Base-by-base conservation (phyloP, 1,284 basidiomycete genomes). In the Moesziomyces sp. region DNA sequence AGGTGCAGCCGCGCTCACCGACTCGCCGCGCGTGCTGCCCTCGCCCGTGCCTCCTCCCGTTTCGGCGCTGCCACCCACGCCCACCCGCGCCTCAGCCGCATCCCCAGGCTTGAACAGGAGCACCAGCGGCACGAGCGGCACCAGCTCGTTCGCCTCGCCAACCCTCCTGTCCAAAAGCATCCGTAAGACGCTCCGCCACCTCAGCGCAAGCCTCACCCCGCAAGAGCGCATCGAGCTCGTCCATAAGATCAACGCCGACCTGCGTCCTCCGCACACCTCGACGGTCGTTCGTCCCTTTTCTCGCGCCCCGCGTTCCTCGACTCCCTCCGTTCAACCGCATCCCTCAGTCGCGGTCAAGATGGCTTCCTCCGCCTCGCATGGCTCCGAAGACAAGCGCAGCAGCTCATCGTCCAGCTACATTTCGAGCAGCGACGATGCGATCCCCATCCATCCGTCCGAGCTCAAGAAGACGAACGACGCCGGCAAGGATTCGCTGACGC, bases 31-130 rank as follows among this genome's bases (percentile, higher is more conserved):
- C 11, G 24, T 58, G 35, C 23, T 71, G 43, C 68, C 68, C 35
- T 60, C 69, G 14, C 69, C 63, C 21, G 35, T 56, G 8, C 69
- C 69, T 35, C 69, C 70, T 7, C 70, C 70, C 4, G 38, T 34
- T 13, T 34, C 58, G 10, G 64, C 70, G 34, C 53, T 67, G 0
- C 70, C 70, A 4, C 63, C 69, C 14, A 61, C 58, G 5, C 69
- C 62, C 2, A 28, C 47, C 8, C 35, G 48, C 9, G 35, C 45
- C 23, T 42, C 24, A 2, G 30, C 24, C n/a, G n/a, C 57, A 13
- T 55, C 52, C 5, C 48, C 49, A 5, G 40, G 28, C 13, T 21
- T 48, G 19, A 26, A 19, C 34, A 55, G 45, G 23, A 38, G 14
- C 34, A 57, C 45, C 19, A 23, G 44, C 13, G 6, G n/a, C 19